Conservation (phyloP, 2,329 filamentous ascomycete species). For the Ophiocordyceps robertsii region DNA sequence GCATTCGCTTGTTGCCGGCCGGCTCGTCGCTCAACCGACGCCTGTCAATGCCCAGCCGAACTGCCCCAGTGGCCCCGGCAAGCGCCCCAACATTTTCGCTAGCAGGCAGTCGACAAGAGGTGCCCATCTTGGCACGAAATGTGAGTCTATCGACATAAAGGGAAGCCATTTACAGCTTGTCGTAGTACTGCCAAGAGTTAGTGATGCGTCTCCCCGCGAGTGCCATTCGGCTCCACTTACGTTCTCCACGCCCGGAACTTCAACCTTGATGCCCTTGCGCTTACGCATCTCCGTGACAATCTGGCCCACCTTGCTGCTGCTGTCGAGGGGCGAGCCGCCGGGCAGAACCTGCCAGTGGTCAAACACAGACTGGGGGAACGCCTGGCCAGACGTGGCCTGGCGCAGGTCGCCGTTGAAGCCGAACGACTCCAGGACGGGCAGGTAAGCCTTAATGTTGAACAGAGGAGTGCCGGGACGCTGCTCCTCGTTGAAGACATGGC, state of each 20-base stretch:
- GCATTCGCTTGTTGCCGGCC: slow-evolving; percentile 14
- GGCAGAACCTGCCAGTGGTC: slow-evolving; percentile 97
- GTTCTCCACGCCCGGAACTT: slow-evolving; percentile 87
- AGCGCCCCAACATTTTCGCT: slow-evolving; percentile 15
- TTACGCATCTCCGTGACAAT: slow-evolving; percentile 87
- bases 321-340: slow-evolving; percentile 83
- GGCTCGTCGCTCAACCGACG: slow-evolving; percentile 15
- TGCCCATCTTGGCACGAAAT: slow-evolving; percentile 28
- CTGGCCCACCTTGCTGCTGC: slow-evolving; percentile 66
- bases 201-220: background rate
- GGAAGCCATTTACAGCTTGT: slow-evolving; percentile 75
- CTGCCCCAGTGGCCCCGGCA: slow-evolving; percentile 12
- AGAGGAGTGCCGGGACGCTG: slow-evolving; percentile 97
- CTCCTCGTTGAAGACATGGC: slow-evolving; percentile 98
- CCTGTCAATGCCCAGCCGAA: slow-evolving; percentile 2
- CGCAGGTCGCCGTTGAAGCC: slow-evolving; percentile 98
- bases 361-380: slow-evolving; percentile 98
- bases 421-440: slow-evolving; percentile 94
- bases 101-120: slow-evolving; percentile 26
- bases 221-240: slow-evolving; percentile 44
- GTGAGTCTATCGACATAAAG: slow-evolving; percentile 30
- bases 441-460: slow-evolving; percentile 97
- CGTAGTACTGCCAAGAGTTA: slow-evolving; percentile 62
- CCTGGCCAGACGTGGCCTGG: slow-evolving; percentile 85
- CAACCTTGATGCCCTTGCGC: slow-evolving; percentile 98